Conservation (phyloP, 2,329 filamentous ascomycete species). For the Hypoxylon sp. region DNA sequence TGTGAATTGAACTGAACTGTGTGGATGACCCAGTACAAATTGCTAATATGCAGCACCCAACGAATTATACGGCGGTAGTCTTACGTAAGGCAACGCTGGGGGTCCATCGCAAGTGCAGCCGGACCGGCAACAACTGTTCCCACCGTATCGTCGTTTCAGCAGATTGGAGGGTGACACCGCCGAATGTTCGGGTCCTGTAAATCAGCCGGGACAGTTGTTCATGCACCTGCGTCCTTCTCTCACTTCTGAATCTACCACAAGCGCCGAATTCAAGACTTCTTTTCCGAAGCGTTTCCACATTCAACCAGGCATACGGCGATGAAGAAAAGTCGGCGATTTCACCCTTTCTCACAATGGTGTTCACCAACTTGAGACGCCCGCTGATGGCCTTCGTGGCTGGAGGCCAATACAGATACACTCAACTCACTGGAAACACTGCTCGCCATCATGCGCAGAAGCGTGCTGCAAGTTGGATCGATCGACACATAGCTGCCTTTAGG, state of each 20-base stretch:
- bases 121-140: slow-evolving; percentile 21
- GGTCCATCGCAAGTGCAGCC: slow-evolving; percentile 2
- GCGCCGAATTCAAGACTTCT: not conserved
- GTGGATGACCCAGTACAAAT: not conserved
- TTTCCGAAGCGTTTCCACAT: slow-evolving; percentile 1
- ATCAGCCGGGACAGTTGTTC: not conserved
- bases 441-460: slow-evolving; percentile 38
- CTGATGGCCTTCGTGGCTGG: slow-evolving; percentile 37
- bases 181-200: slow-evolving; percentile 5
- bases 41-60: not conserved
- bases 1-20: not conserved
- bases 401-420: slow-evolving; percentile 45
- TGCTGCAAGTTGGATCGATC: slow-evolving; percentile 40
- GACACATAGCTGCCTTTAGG: slow-evolving; percentile 41
- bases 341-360: slow-evolving; percentile 44
- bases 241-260: slow-evolving; percentile 5
- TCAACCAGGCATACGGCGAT: slow-evolving; percentile 30
- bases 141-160: slow-evolving; percentile 11
- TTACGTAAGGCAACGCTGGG: not conserved
- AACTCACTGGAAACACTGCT: slow-evolving; percentile 44
- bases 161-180: slow-evolving; percentile 15
- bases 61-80: not conserved
- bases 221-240: slow-evolving; percentile 4
- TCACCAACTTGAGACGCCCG: slow-evolving; percentile 45
- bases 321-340: slow-evolving; percentile 35